Evolutionary conservation across 441 rosid genomes (phyloP).

Genomic region (Adansonia gregorii): DNA sequence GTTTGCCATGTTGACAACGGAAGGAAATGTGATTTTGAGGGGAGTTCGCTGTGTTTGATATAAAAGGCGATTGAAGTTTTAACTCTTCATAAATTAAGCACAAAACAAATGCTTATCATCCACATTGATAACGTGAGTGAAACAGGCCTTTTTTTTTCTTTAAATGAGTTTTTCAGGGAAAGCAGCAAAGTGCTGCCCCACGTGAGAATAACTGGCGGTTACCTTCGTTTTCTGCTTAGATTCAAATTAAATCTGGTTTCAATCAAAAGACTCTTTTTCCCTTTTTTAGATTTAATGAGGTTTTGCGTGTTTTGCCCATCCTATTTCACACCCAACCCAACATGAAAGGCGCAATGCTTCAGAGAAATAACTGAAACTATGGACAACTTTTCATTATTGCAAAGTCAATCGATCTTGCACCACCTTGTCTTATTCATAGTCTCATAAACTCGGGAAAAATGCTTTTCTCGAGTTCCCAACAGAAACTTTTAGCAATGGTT

Average conservation of each 20-base stretch:
- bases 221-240: constrained; percentile 23
- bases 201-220: not conserved
- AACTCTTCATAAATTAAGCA: not conserved
- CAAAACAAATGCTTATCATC: constrained; percentile 7
- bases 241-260: not conserved
- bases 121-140: constrained; percentile 50
- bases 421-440: not conserved
- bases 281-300: not conserved
- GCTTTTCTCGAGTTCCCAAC: constrained; percentile 1
- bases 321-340: constrained; percentile 20
- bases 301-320: constrained; percentile 18
- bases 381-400: not conserved
- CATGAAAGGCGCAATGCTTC: constrained; percentile 11
- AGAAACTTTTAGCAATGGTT: not conserved
- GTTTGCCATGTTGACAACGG: constrained; percentile 20
- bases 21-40: constrained; percentile 3
- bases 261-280: not conserved
- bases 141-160: constrained; percentile 19
- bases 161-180: not conserved
- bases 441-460: not conserved
- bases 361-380: constrained; percentile 15
- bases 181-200: not conserved
- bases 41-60: not conserved
- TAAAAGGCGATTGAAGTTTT: not conserved
- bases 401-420: not conserved